phyloP scores from a whole-genome alignment of 805 yeast genomes.

The Cephaloascus fragrans region DNA sequence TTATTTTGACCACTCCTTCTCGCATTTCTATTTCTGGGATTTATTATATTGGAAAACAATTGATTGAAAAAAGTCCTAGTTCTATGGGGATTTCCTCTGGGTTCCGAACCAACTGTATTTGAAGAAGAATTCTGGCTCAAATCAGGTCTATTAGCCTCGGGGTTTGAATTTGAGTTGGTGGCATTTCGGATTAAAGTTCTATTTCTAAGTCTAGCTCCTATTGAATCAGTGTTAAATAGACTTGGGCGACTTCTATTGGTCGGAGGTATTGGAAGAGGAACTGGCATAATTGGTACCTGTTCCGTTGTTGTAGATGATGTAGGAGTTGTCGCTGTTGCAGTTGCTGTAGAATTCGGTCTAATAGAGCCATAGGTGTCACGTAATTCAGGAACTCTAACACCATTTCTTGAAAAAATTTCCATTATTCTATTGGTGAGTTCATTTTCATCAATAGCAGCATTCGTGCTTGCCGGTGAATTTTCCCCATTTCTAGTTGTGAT shows the following conservation, averaged over 20 bases:
- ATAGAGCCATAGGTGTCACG: too few relatives aligned
- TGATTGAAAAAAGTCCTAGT: background rate
- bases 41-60: slow-evolving; percentile 12
- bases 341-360: too few relatives aligned
- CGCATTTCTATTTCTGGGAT: slow-evolving; percentile 11
- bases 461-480: too few relatives aligned
- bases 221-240: background rate
- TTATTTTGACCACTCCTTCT: slow-evolving; percentile 1
- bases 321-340: too few relatives aligned
- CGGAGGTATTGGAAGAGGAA: too few relatives aligned
- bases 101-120: too few relatives aligned
- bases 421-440: background rate
- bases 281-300: background rate
- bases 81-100: slow-evolving; percentile 1
- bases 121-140: background rate
- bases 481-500: background rate
- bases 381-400: background rate
- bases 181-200: too few relatives aligned
- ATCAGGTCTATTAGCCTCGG: background rate
- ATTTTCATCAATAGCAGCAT: background rate
- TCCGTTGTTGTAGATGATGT: background rate
- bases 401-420: background rate
- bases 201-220: background rate
- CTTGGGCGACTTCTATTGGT: too few relatives aligned
- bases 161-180: too few relatives aligned